Base-by-base conservation (phyloP, 169 alveolate genomes). In the Eimeria praecox region DNA sequence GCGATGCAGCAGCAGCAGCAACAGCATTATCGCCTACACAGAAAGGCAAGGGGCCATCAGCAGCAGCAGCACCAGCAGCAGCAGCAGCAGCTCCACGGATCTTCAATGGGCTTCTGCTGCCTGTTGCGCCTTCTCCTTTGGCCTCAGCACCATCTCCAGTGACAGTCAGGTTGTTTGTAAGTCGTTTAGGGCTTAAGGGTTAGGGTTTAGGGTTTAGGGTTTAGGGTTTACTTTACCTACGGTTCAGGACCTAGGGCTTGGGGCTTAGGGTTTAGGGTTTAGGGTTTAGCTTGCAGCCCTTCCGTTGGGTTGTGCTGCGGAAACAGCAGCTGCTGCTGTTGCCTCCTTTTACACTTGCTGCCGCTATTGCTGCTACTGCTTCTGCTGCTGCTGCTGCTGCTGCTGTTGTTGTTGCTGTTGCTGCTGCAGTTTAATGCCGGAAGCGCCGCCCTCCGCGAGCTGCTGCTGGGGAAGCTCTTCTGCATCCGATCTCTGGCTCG, bases 341-440 rank as follows among this genome's bases (percentile, higher is more conserved):
- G n/a, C 33, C 3, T 73, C 40, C 49, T n/a, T 40, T 38, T 73
- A 49, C 85, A 10, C 20, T 33, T 73, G 5, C 46, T 46, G 89
- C 89, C 42, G 89, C 64, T 42, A 1, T 30, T 46, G 59, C 89
- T 78, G 44, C 89, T 78, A 64, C 69, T 6, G 59, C 89, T 78
- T 59, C 89, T 78, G 89, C 89, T 40, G 89, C 33, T 75, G n/a
- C n/a, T n/a, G 85, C 85, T 35, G 44, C 22, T 73, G 5, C 46
- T 46, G 89, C 89, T 78, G 89, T 56, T 42, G 5, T 30, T 46
- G 59, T 64, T 78, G 44, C 89, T 78, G 89, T 40, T 6, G 59
- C 89, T 78, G 89, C 89, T 78, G 89, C 89, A 78, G 89, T 75
- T 75, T 42, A 75, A 75, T 38, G 86, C 86, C 10, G 86, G 86